Percentiles rank a stretch among this genome's conserved stretches.
These are phyloP conservation scores for Termitomyces sp. DNA, from an alignment of 768 basidiomycete species.

Conservation along the genomic window DNA sequence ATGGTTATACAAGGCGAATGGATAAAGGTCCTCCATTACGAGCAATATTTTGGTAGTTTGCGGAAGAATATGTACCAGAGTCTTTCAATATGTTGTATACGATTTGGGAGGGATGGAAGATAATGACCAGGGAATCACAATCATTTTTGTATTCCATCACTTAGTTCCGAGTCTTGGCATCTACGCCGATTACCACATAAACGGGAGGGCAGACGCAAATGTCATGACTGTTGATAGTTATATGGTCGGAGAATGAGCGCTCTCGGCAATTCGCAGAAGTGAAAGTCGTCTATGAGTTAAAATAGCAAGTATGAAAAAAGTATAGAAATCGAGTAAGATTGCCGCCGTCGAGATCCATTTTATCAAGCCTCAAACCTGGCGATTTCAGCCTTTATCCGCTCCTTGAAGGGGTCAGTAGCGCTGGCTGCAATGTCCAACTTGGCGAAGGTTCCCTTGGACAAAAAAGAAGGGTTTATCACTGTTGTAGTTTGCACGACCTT, in stretches of 20 bases:
- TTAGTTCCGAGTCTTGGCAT: too few relatives aligned
- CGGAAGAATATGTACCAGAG: background rate
- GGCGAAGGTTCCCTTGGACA: slow-evolving; percentile 56
- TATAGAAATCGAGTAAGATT: background rate
- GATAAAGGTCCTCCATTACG: background rate
- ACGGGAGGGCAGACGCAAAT: too few relatives aligned
- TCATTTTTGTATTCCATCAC: too few relatives aligned
- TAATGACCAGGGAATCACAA: too few relatives aligned
- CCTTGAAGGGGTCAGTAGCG: slow-evolving; percentile 19
- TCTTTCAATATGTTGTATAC: background rate
- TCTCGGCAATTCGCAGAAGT: background rate
- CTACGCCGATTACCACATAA: too few relatives aligned
- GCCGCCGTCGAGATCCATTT: background rate
- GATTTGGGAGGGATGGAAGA: background rate
- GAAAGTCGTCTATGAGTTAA: background rate
- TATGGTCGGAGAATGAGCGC: too few relatives aligned
- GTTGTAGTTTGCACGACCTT: slow-evolving; percentile 74
- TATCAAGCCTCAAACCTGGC: slow-evolving; percentile 15
- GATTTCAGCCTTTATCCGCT: slow-evolving; percentile 29
- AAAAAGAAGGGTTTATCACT: slow-evolving; percentile 82
- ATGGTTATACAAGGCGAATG: background rate
- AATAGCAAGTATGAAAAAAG: background rate
- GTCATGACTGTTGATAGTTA: too few relatives aligned
- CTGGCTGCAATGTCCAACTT: slow-evolving; percentile 32
- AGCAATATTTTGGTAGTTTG: background rate